These are phyloP conservation scores for Plasmodium blacklocki DNA, from an alignment of 169 alveolate genomes.

Conservation along the genomic window DNA sequence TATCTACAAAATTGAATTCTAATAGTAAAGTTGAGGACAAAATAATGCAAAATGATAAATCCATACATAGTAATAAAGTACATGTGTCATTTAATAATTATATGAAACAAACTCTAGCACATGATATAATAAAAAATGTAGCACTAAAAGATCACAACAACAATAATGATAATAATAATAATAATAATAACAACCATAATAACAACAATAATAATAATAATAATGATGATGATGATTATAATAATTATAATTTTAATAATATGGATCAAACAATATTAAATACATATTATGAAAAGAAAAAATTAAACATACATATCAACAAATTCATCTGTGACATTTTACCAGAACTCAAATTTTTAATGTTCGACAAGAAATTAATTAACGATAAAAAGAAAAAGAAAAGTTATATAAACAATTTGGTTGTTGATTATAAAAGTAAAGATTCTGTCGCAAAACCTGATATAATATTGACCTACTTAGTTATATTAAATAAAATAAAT, in stretches of 20 bases:
- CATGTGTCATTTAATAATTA: not conserved
- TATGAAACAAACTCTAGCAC: not conserved
- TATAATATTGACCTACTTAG: conserved; percentile 51
- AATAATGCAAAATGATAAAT: not conserved
- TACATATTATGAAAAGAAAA: not conserved
- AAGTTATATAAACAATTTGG: conserved; percentile 60
- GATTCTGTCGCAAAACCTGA: conserved; percentile 71
- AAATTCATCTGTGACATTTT: conserved; percentile 23
- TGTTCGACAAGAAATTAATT: conserved; percentile 26
- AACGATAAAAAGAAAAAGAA: conserved; percentile 42
- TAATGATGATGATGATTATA: not conserved
- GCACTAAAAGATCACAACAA: not conserved
- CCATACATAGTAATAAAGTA: not conserved
- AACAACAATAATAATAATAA: not conserved
- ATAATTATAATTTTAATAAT: not conserved
- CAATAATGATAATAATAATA: not conserved
- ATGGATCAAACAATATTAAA: not conserved
- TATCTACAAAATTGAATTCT: not conserved
- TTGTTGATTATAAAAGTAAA: conserved; percentile 36
- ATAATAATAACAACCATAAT: not conserved
- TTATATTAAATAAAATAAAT: conserved; percentile 65
- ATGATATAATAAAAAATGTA: no score
- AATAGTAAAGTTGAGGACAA: not conserved
- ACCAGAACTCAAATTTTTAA: conserved; percentile 44
- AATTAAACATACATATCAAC: conserved; percentile 4